These are phyloP conservation scores for Nitzschia putrida DNA, from an alignment of 108 stramenopile species.

Conservation along the genomic window DNA sequence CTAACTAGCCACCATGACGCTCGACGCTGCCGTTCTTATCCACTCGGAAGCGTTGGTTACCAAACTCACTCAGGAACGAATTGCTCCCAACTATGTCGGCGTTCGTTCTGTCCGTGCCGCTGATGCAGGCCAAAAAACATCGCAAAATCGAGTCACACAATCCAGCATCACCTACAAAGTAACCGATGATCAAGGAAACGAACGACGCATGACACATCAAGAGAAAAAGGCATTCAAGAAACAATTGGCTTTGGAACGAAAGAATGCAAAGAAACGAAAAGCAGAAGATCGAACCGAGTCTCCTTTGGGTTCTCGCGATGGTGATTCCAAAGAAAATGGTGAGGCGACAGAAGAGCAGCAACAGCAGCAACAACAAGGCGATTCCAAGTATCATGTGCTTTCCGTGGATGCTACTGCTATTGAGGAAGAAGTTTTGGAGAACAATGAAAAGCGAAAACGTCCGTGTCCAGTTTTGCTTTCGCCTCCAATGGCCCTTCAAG, in stretches of 20 bases:
- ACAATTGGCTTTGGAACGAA: constrained; percentile 40
- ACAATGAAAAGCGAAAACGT: constrained; percentile 41
- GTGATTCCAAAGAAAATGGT: neutral
- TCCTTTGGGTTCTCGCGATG: neutral
- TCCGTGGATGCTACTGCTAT: constrained; percentile 32
- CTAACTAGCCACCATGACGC: neutral
- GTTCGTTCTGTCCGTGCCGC: constrained; percentile 44
- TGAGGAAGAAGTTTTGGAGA: constrained; percentile 55
- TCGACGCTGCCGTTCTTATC: constrained; percentile 24
- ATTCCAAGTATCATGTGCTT: constrained; percentile 29
- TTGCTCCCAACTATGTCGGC: constrained; percentile 59
- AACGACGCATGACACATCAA: constrained; percentile 73
- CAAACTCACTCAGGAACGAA: constrained; percentile 20
- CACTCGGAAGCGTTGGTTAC: constrained; percentile 30
- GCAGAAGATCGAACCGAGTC: neutral
- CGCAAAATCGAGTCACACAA: neutral
- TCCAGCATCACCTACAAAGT: constrained; percentile 50
- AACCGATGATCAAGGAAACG: constrained; percentile 52
- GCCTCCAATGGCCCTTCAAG: constrained; percentile 55
- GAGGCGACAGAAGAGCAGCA: neutral
- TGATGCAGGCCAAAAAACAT: constrained; percentile 2
- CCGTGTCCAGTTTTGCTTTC: constrained; percentile 65
- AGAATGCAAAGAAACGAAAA: constrained; percentile 35
- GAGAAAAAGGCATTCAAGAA: constrained; percentile 69
- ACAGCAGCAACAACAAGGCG: constrained; percentile 8